These are phyloP conservation scores for Ustilago bromivora DNA, from an alignment of 1,284 basidiomycete species.

Conservation along the genomic window DNA sequence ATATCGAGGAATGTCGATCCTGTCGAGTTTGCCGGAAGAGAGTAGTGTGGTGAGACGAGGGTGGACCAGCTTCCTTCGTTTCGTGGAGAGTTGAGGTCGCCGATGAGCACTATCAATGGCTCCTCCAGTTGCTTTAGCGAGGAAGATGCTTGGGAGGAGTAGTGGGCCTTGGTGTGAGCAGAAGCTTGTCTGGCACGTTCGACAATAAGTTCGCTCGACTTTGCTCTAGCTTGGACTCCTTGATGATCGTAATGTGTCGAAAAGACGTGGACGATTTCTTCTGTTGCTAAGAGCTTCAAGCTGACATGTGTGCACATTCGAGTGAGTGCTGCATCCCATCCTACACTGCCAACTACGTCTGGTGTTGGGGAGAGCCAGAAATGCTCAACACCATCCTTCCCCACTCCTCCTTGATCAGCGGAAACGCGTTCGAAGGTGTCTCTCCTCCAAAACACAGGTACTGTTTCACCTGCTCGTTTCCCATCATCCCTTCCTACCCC, in stretches of 20 bases:
- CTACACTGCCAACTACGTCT: conserved; percentile 36
- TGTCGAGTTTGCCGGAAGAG: conserved; percentile 16
- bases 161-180: conserved; percentile 8
- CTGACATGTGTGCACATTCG: conserved; percentile 61
- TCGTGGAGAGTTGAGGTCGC: conserved; percentile 57
- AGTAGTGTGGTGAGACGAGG: conserved; percentile 52
- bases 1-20: conserved; percentile 45
- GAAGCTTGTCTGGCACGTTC: conserved; percentile 36
- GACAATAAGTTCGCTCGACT: conserved; percentile 49
- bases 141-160: neutral
- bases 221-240: conserved; percentile 44
- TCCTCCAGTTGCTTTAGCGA: conserved; percentile 10
- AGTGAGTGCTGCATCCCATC: conserved; percentile 58
- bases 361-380: conserved; percentile 58
- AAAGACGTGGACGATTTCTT: conserved; percentile 55
- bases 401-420: conserved; percentile 41
- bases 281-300: conserved; percentile 25
- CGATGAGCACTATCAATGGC: conserved; percentile 51
- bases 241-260: conserved; percentile 60
- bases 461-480: conserved; percentile 44
- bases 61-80: conserved; percentile 49
- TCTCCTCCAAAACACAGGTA: conserved; percentile 51
- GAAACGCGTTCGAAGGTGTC: conserved; percentile 40
- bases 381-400: conserved; percentile 49
- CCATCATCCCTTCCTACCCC: conserved; percentile 56